phyloP scores from a whole-genome alignment of 192 early-diverging fungal genomes.

The Piromyces finnis region DNA sequence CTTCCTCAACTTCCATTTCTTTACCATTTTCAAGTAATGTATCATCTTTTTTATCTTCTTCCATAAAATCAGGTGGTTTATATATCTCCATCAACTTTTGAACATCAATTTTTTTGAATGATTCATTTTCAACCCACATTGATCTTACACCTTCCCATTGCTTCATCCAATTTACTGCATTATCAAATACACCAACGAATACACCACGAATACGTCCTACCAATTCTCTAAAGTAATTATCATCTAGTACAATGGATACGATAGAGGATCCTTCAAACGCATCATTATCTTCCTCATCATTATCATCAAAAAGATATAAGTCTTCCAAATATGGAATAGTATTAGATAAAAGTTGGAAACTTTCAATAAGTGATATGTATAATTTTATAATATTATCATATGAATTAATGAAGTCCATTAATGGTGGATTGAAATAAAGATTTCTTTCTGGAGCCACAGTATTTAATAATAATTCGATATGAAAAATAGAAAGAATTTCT shows the following conservation, averaged over 20 bases:
- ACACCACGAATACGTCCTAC: constrained; percentile 34
- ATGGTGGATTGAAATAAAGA: background rate
- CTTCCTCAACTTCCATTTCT: constrained; percentile 1
- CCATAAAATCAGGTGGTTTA: background rate
- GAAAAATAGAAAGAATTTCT: background rate
- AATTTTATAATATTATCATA: background rate
- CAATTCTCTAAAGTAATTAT: constrained; percentile 30
- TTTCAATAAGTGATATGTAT: background rate
- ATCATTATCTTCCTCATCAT: constrained; percentile 27
- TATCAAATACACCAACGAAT: constrained; percentile 30
- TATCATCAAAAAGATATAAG: constrained; percentile 5
- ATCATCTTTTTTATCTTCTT: background rate
- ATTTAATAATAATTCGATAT: background rate
- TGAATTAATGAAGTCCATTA: background rate
- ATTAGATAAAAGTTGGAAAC: background rate
- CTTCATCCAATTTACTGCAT: constrained; percentile 23
- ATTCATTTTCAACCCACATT: constrained; percentile 37
- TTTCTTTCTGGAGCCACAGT: background rate
- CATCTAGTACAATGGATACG: constrained; percentile 26
- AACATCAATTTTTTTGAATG: constrained; percentile 16
- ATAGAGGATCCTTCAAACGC: constrained; percentile 30
- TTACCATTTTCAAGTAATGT: background rate
- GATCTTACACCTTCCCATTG: constrained; percentile 20
- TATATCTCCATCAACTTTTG: constrained; percentile 9
- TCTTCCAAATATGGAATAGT: background rate